These are phyloP conservation scores for Saccharum spontaneum DNA, from an alignment of 176 grass and related monocot genomes.

Conservation along the genomic window DNA sequence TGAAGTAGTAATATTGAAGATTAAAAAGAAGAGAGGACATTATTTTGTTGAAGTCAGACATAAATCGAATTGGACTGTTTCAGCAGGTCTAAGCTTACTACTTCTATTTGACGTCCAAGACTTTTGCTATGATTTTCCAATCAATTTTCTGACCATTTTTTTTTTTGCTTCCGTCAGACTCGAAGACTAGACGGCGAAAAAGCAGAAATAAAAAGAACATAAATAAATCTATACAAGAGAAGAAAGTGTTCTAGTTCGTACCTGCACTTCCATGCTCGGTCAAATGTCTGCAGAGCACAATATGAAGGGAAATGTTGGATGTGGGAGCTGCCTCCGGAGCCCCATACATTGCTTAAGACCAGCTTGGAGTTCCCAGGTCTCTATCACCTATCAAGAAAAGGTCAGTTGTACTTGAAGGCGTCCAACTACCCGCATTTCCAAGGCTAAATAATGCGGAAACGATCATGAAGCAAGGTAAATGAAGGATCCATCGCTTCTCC, in stretches of 20 bases:
- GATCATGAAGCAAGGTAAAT: conserved; percentile 39
- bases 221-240: background rate
- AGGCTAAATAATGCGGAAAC: conserved; percentile 27
- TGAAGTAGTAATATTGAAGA: background rate
- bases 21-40: background rate
- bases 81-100: conserved; percentile 6
- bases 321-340: conserved; percentile 31
- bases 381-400: conserved; percentile 49
- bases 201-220: conserved; percentile 22
- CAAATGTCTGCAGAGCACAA: conserved; percentile 33
- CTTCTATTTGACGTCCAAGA: conserved; percentile 21
- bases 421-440: conserved; percentile 48
- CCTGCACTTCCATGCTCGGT: conserved; percentile 26
- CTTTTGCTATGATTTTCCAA: conserved; percentile 28
- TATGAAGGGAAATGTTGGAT: conserved; percentile 25
- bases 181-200: background rate
- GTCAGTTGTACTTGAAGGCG: conserved; percentile 57
- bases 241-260: conserved; percentile 26
- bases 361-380: conserved; percentile 47
- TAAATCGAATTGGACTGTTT: conserved; percentile 25
- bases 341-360: conserved; percentile 51
- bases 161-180: conserved; percentile 27
- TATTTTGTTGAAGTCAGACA: conserved; percentile 6
- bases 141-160: conserved; percentile 28
- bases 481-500: conserved; percentile 37